phyloP scores from a whole-genome alignment of 2,329 filamentous ascomycete genomes.

The Stachybotrys chartarum region DNA sequence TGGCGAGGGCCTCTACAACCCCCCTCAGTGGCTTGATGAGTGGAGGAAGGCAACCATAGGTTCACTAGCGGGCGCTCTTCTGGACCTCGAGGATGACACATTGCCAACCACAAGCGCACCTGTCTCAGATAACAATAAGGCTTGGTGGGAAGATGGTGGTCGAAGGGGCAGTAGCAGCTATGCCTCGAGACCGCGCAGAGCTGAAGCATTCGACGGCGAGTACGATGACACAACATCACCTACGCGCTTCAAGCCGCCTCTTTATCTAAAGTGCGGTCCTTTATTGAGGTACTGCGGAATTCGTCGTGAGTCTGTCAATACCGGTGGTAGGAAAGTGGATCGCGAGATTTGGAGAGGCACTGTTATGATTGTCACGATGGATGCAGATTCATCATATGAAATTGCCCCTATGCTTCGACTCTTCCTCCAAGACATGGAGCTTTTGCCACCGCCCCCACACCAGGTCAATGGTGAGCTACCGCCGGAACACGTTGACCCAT shows the following conservation, averaged over 20 bases:
- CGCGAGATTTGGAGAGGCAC: slow-evolving; percentile 87
- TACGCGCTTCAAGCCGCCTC: slow-evolving; percentile 71
- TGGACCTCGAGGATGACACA: slow-evolving; percentile 48
- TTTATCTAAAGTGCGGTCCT: slow-evolving; percentile 87
- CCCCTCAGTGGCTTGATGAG: slow-evolving; percentile 58
- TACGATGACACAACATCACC: slow-evolving; percentile 57
- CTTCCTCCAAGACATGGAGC: slow-evolving; percentile 79
- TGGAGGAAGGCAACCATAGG: slow-evolving; percentile 65
- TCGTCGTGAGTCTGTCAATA: slow-evolving; percentile 49
- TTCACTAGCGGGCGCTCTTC: slow-evolving; percentile 47
- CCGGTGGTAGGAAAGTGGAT: slow-evolving; percentile 31
- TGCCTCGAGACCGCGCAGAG: slow-evolving; percentile 42
- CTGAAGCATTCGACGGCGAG: slow-evolving; percentile 59
- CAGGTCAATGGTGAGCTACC: slow-evolving; percentile 60
- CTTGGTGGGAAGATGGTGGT: slow-evolving; percentile 70
- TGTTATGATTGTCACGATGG: slow-evolving; percentile 90
- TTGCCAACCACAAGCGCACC: slow-evolving; percentile 9
- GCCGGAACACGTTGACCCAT: slow-evolving; percentile 80
- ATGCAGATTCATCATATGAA: slow-evolving; percentile 75
- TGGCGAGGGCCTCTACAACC: slow-evolving; percentile 50
- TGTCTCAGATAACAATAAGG: slow-evolving; percentile 40
- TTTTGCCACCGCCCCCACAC: slow-evolving; percentile 70
- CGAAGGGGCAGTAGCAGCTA: slow-evolving; percentile 39
- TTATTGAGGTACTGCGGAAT: slow-evolving; percentile 85
- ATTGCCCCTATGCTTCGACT: slow-evolving; percentile 72